phyloP scores from a whole-genome alignment of 768 basidiomycete genomes.

The Tulasnella sp. region DNA sequence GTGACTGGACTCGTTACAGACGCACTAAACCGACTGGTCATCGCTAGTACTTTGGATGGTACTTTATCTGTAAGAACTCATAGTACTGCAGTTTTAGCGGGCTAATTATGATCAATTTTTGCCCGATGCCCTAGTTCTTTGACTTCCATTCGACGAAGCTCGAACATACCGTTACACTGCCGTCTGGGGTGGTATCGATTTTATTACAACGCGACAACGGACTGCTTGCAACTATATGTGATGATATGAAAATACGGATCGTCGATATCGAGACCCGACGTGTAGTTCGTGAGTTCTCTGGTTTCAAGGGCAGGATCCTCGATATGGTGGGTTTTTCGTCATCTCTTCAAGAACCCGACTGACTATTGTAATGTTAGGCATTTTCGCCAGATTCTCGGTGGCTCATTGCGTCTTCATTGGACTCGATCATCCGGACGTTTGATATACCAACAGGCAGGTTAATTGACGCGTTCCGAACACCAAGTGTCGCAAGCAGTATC shows the following conservation, averaged over 20 bases:
- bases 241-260: conserved; percentile 73
- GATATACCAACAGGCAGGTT: conserved; percentile 87
- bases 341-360: neutral
- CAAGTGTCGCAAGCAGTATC: conserved; percentile 77
- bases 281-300: conserved; percentile 78
- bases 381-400: conserved; percentile 94
- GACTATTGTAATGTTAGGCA: conserved; percentile 36
- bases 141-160: conserved; percentile 82
- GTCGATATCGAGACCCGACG: conserved; percentile 83
- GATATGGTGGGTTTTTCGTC: conserved; percentile 52
- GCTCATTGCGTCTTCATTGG: conserved; percentile 78
- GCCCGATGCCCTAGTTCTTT: conserved; percentile 64
- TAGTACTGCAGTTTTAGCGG: neutral
- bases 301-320: conserved; percentile 71
- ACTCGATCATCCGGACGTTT: conserved; percentile 87
- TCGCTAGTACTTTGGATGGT: conserved; percentile 81
- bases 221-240: conserved; percentile 68
- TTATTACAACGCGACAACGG: conserved; percentile 73
- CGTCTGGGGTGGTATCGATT: conserved; percentile 58
- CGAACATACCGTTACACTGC: conserved; percentile 49
- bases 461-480: conserved; percentile 82
- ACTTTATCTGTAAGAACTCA: conserved; percentile 52
- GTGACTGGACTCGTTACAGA: conserved; percentile 81
- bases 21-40: conserved; percentile 62
- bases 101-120: neutral